Conservation (phyloP, 179 eudicot species). For the Heliamphora pulchella region DNA sequence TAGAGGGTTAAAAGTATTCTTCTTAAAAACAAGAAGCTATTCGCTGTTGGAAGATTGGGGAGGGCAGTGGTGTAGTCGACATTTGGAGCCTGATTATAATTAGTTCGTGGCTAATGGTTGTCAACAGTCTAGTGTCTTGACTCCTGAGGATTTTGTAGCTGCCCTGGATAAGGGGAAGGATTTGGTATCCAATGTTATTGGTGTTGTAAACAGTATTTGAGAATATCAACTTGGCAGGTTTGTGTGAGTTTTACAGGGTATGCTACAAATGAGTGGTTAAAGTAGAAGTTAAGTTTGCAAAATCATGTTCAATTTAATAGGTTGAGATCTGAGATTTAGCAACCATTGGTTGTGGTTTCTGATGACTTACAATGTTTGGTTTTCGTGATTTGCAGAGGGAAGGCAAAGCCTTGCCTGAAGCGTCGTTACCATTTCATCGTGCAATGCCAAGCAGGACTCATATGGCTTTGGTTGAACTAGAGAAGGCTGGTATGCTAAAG, state of each 20-base stretch:
- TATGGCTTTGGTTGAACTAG: slow-evolving; percentile 91
- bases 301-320: background rate
- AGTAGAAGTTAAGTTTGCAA: background rate
- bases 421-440: slow-evolving; percentile 89
- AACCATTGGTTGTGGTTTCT: background rate
- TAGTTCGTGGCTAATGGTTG: background rate
- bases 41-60: background rate
- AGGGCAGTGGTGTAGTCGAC: slow-evolving; percentile 3
- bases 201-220: background rate
- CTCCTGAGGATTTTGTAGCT: background rate
- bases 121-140: background rate
- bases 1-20: no score
- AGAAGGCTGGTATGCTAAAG: slow-evolving; percentile 79
- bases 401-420: slow-evolving; percentile 79
- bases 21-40: no score
- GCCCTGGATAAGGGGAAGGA: background rate
- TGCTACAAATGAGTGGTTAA: background rate
- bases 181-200: no score
- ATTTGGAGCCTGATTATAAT: background rate
- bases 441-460: slow-evolving; percentile 92
- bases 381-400: slow-evolving; percentile 46
- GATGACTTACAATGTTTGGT: background rate
- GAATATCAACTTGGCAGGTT: background rate
- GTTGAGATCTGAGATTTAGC: background rate
- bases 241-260: background rate